phyloP scores from a whole-genome alignment of 805 yeast genomes.

The Wickerhamiella allomyrinae region DNA sequence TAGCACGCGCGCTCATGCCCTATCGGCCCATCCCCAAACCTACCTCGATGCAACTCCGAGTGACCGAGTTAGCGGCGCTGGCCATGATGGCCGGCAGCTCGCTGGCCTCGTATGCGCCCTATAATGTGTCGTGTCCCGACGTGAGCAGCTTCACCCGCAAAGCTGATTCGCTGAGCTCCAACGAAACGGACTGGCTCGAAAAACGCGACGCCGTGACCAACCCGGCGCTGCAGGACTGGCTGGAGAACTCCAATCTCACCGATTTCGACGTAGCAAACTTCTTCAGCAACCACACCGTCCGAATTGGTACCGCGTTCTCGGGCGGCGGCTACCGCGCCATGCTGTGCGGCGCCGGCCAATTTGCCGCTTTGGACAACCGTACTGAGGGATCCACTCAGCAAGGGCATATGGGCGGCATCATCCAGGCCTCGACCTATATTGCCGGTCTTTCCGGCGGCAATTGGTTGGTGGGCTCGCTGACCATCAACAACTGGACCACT shows the following conservation, averaged over 20 bases:
- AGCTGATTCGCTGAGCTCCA: slow-evolving; percentile 19
- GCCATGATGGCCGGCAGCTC: slow-evolving; percentile 21
- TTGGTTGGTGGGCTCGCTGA: slow-evolving; percentile 62
- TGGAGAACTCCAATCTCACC: slow-evolving; percentile 31
- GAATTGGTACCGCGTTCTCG: slow-evolving; percentile 46
- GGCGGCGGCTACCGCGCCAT: slow-evolving; percentile 92
- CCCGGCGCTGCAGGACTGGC: slow-evolving; percentile 29
- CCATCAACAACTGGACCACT: slow-evolving; percentile 57
- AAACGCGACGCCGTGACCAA: slow-evolving; percentile 26
- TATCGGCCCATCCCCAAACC: not conserved
- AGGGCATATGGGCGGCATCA: slow-evolving; percentile 54
- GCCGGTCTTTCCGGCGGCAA: slow-evolving; percentile 76
- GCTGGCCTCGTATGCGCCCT: slow-evolving; percentile 34
- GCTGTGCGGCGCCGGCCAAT: slow-evolving; percentile 71
- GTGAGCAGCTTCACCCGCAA: slow-evolving; percentile 20
- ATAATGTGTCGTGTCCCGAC: slow-evolving; percentile 31
- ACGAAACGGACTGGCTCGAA: slow-evolving; percentile 22
- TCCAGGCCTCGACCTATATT: slow-evolving; percentile 56
- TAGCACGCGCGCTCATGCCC: no score
- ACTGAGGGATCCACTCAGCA: slow-evolving; percentile 39
- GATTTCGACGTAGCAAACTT: slow-evolving; percentile 33
- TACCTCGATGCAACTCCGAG: not conserved
- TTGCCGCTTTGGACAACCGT: slow-evolving; percentile 66
- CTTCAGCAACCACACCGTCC: slow-evolving; percentile 22
- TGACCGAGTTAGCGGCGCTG: not conserved